Evolutionary conservation across 495 filamentous ascomycete genomes (phyloP).

Genomic region (Neurospora terricola): DNA sequence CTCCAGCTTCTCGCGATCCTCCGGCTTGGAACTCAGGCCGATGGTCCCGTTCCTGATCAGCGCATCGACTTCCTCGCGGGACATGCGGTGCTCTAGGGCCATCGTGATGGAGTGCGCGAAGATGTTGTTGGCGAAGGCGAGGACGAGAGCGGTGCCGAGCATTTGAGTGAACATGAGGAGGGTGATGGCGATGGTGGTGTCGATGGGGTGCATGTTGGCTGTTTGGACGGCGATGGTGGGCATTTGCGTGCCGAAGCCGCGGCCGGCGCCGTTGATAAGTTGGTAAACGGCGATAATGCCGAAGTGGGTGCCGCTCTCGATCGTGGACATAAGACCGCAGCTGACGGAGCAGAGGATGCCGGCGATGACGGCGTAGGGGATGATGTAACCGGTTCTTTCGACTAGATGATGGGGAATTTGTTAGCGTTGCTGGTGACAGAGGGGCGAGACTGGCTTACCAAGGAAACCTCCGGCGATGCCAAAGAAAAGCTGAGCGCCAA

Average conservation of each 20-base stretch:
- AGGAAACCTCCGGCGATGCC: conserved; percentile 46
- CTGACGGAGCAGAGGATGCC: conserved; percentile 44
- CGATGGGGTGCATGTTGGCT: conserved; percentile 31
- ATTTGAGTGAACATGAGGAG: conserved; percentile 53
- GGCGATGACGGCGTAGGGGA: conserved; percentile 44
- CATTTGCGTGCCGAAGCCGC: conserved; percentile 53
- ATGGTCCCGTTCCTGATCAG: not conserved
- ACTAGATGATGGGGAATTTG: conserved; percentile 1
- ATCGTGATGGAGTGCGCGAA: conserved; percentile 42
- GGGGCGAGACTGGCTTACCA: conserved; percentile 23
- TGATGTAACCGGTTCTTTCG: conserved; percentile 45
- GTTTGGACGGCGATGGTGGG: conserved; percentile 42
- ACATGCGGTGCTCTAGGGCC: not conserved
- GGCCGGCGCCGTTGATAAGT: conserved; percentile 52
- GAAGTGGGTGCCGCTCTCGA: conserved; percentile 33
- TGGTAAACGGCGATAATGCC: conserved; percentile 54
- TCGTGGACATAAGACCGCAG: conserved; percentile 50
- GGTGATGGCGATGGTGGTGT: conserved; percentile 50
- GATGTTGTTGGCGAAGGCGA: conserved; percentile 47
- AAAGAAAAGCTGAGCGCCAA: conserved; percentile 26
- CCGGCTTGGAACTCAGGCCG: not conserved
- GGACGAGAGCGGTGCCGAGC: conserved; percentile 51
- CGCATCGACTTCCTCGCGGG: not conserved
- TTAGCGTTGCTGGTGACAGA: conserved; percentile 7
- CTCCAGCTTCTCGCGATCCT: not conserved